phyloP scores from a whole-genome alignment of 2,329 filamentous ascomycete genomes.

The Phyllosticta capitalensis region DNA sequence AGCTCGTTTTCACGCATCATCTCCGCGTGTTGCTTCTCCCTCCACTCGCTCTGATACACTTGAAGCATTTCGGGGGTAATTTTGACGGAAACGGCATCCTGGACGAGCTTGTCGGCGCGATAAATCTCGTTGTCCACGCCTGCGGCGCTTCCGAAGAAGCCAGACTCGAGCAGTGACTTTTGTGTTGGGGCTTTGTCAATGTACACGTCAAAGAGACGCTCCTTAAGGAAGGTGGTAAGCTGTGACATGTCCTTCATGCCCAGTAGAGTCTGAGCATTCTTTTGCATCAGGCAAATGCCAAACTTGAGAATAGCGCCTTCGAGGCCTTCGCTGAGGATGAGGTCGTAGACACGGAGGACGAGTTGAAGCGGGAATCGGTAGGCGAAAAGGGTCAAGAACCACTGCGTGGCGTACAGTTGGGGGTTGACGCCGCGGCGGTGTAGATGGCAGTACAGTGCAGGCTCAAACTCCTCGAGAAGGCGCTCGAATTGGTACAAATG shows the following conservation, averaged over 20 bases:
- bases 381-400: slow-evolving; percentile 97
- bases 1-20: slow-evolving; percentile 76
- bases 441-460: slow-evolving; percentile 88
- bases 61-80: slow-evolving; percentile 76
- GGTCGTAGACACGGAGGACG: slow-evolving; percentile 90
- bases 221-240: slow-evolving; percentile 83
- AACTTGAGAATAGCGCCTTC: slow-evolving; percentile 85
- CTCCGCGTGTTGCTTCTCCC: slow-evolving; percentile 75
- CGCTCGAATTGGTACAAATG: slow-evolving; percentile 93
- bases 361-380: slow-evolving; percentile 96
- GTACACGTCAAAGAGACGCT: slow-evolving; percentile 91
- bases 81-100: slow-evolving; percentile 81
- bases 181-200: slow-evolving; percentile 89
- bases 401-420: slow-evolving; percentile 93
- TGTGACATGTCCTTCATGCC: slow-evolving; percentile 84
- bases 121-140: slow-evolving; percentile 92
- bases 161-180: slow-evolving; percentile 88
- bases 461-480: slow-evolving; percentile 85
- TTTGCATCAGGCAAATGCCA: slow-evolving; percentile 90
- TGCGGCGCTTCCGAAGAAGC: slow-evolving; percentile 92
- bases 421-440: slow-evolving; percentile 78
- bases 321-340: slow-evolving; percentile 87
- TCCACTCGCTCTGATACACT: slow-evolving; percentile 78
- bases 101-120: slow-evolving; percentile 83
- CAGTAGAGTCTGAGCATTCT: slow-evolving; percentile 71